Evolutionary conservation across 441 rosid species (phyloP), one percentile per base, ranked within the genome.

Genomic region (Capsella rubella): DNA sequence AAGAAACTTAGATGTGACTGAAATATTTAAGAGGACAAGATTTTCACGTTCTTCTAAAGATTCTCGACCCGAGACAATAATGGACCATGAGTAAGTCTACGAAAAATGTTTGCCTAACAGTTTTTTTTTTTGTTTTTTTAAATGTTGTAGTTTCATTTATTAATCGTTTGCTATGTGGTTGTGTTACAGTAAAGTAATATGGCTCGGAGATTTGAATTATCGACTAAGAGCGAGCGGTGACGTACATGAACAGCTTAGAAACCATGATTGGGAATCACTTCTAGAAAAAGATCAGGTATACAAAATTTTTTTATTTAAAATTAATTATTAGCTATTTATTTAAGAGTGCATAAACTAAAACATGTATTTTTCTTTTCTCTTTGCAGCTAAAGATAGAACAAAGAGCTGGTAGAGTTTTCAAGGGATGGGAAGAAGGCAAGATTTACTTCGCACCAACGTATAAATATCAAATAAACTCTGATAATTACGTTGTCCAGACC

Each of bases 161-260:
- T 51, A 52, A 60, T 13, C 5, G 13, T 6, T 46, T 9, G 4
- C 21, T 35, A 1, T 3, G 3, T 77, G 51, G 12, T 66, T 72
- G 64, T 69, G 14, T 71, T 72, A 77, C 85, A 95, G 99, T 84
- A 84, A 89, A 78, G 71, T 93, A 13, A 75, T 95, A 51, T 95
- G 99, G 99, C 92, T 95, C 3, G 99, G 99, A 13, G 99, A 95
- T 79, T 82, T 95, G 83, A 95, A 95, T 72, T 95, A 95, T 71
- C 89, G 99, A 45, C 84, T 95, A 14, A 94, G 84, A 8, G 77
- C 84, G 4, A 75, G 83, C 8, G 35, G 72, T 13, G 87, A 86
- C 75, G 85, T 82, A 8, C 73, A 73, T 21, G 96, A 87, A 57
- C 72, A 88, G 25, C 79, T 95, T 43, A 73, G 46, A 72, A 89